Evolutionary conservation across 2,329 filamentous ascomycete genomes (phyloP).

Genomic region (Alternaria burnsii): DNA sequence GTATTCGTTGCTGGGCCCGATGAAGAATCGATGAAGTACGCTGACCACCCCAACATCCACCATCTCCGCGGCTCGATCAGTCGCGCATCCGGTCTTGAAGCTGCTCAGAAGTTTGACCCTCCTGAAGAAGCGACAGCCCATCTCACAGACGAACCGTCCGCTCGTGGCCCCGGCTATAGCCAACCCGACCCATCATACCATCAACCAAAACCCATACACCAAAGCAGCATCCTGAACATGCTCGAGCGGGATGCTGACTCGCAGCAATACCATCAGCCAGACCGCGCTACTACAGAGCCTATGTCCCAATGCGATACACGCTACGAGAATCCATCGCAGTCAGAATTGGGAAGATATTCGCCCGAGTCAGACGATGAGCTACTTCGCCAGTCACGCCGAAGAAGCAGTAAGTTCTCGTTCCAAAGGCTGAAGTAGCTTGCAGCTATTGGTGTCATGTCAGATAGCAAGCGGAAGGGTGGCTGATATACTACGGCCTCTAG

Average conservation of each 20-base stretch:
- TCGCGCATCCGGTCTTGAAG: slow-evolving; percentile 12
- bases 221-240: slow-evolving; percentile 11
- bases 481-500: slow-evolving; percentile 23
- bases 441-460: background rate
- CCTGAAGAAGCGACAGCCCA: background rate
- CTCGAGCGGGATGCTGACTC: background rate
- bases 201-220: slow-evolving; percentile 14
- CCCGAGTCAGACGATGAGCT: slow-evolving; percentile 11
- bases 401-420: slow-evolving; percentile 11
- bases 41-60: slow-evolving; percentile 15
- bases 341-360: background rate
- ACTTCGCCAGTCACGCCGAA: slow-evolving; percentile 3
- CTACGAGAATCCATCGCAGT: background rate
- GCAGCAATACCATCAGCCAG: background rate
- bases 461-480: background rate
- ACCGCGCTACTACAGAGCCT: slow-evolving; percentile 2
- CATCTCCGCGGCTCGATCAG: slow-evolving; percentile 19
- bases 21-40: slow-evolving; percentile 16
- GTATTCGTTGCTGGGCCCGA: slow-evolving; percentile 12
- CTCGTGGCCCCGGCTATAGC: slow-evolving; percentile 13
- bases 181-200: slow-evolving; percentile 8
- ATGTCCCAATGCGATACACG: background rate
- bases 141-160: background rate
- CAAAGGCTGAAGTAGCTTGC: background rate
- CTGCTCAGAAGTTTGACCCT: slow-evolving; percentile 23